These are phyloP conservation scores for Yarrowia galli DNA, from an alignment of 1,139 yeast species.

Conservation along the genomic window DNA sequence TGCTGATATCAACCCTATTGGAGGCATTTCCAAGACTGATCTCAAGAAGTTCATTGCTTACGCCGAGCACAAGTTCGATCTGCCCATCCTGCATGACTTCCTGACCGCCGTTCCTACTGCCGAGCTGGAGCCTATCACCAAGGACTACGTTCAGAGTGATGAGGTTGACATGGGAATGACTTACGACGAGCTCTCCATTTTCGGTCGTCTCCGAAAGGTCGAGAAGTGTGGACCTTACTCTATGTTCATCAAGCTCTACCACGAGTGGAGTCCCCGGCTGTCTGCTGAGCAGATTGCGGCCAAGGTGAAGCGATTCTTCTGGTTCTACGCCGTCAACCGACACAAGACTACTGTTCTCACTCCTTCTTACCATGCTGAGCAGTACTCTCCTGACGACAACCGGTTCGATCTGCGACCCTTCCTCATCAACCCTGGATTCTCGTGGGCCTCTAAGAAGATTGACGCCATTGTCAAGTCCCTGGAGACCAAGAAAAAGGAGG, in stretches of 20 bases:
- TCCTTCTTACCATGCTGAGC: constrained; percentile 97
- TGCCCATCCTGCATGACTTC: constrained; percentile 81
- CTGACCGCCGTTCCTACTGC: constrained; percentile 96
- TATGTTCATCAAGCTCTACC: constrained; percentile 87
- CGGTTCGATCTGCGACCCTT: constrained; percentile 95
- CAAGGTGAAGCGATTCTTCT: constrained; percentile 90
- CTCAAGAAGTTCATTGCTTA: constrained; percentile 82
- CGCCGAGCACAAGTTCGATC: constrained; percentile 70
- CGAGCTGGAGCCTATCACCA: constrained; percentile 94
- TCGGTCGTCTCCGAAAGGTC: constrained; percentile 91
- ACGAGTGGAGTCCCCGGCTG: constrained; percentile 88
- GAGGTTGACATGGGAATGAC: constrained; percentile 99
- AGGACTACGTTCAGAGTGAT: constrained; percentile 90
- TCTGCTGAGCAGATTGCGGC: constrained; percentile 86
- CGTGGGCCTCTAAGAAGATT: constrained; percentile 89
- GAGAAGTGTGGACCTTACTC: constrained; percentile 96
- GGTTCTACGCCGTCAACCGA: constrained; percentile 91
- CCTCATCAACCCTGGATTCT: constrained; percentile 86
- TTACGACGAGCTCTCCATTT: constrained; percentile 86
- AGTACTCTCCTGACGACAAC: constrained; percentile 96
- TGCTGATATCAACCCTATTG: constrained; percentile 97
- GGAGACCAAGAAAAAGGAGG: constrained; percentile 36
- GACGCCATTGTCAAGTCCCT: constrained; percentile 65
- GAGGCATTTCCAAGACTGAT: constrained; percentile 95
- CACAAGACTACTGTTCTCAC: constrained; percentile 97